These are phyloP conservation scores for Suillus discolor DNA, from an alignment of 768 basidiomycete species.

Conservation along the genomic window DNA sequence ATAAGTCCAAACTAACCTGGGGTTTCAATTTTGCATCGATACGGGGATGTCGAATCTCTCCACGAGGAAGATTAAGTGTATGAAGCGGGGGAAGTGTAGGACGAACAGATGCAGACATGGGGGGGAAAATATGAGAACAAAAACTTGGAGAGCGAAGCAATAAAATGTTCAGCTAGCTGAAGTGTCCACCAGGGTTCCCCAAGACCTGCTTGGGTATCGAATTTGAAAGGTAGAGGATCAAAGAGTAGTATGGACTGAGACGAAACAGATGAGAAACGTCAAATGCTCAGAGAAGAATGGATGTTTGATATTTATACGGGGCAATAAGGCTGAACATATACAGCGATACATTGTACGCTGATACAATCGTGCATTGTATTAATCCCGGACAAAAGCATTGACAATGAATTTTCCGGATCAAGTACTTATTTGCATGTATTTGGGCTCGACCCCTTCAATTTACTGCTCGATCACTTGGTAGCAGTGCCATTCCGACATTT, in stretches of 20 bases:
- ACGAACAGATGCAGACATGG: conserved; percentile 33
- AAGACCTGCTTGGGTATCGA: conserved; percentile 25
- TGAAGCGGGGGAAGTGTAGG: conserved; percentile 58
- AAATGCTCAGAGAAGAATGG: conserved; percentile 3
- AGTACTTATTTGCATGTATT: conserved; percentile 12
- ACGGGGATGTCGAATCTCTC: conserved; percentile 14
- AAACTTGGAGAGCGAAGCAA: neutral
- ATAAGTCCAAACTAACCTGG: conserved; percentile 17
- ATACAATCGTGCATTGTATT: conserved; percentile 14
- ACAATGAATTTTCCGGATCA: neutral
- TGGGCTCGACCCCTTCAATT: neutral
- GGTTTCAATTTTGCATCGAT: conserved; percentile 11
- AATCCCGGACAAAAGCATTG: conserved; percentile 8
- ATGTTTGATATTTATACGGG: conserved; percentile 17
- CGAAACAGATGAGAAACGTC: conserved; percentile 12
- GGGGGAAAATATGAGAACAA: neutral
- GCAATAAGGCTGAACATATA: conserved; percentile 10
- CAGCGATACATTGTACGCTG: conserved; percentile 8
- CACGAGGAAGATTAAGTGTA: conserved; percentile 42
- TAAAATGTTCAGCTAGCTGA: conserved; percentile 19
- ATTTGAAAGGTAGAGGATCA: conserved; percentile 10
- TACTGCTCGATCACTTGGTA: too few relatives aligned
- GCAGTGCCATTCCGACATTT: too few relatives aligned
- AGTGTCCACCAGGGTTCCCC: conserved; percentile 17
- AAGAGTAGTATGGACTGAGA: conserved; percentile 14